Conservation (phyloP, 805 yeast species). For the Citeromyces matritensis region DNA sequence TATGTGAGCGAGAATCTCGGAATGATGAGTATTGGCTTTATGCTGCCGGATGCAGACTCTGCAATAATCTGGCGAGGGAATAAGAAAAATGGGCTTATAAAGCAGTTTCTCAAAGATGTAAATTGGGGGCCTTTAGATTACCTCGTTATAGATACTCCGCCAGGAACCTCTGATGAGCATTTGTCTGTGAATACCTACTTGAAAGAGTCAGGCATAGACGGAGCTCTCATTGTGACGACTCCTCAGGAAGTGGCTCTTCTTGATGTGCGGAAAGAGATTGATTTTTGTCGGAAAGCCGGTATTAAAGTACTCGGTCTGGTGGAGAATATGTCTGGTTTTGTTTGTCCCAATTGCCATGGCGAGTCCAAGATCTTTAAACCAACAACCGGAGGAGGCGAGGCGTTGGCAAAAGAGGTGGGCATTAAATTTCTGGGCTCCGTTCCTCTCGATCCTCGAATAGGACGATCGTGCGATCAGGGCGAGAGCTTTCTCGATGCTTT, state of each 20-base stretch:
- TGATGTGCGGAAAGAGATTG: conserved; percentile 92
- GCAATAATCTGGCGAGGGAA: conserved; percentile 97
- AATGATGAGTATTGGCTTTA: conserved; percentile 86
- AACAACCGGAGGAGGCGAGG: conserved; percentile 93
- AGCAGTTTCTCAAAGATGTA: conserved; percentile 87
- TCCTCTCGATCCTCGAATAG: conserved; percentile 92
- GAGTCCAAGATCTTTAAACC: conserved; percentile 84
- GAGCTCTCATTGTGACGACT: conserved; percentile 89
- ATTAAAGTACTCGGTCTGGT: conserved; percentile 80
- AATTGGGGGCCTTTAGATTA: conserved; percentile 90
- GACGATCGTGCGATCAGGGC: conserved; percentile 78
- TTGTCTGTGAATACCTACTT: conserved; percentile 76
- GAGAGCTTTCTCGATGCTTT: conserved; percentile 66
- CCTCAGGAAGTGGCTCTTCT: conserved; percentile 95
- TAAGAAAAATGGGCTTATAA: conserved; percentile 87
- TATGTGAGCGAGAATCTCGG: conserved; percentile 92
- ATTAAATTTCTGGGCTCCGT: conserved; percentile 82
- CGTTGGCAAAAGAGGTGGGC: conserved; percentile 63
- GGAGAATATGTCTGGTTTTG: conserved; percentile 97
- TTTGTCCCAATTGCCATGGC: conserved; percentile 87
- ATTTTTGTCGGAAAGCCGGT: conserved; percentile 84
- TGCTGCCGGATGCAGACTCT: conserved; percentile 86
- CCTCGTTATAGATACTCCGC: conserved; percentile 90
- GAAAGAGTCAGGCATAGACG: conserved; percentile 86
- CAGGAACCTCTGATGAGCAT: conserved; percentile 98